Conservation (phyloP, 441 rosid species). For the Euphorbia neoarborescens region DNA sequence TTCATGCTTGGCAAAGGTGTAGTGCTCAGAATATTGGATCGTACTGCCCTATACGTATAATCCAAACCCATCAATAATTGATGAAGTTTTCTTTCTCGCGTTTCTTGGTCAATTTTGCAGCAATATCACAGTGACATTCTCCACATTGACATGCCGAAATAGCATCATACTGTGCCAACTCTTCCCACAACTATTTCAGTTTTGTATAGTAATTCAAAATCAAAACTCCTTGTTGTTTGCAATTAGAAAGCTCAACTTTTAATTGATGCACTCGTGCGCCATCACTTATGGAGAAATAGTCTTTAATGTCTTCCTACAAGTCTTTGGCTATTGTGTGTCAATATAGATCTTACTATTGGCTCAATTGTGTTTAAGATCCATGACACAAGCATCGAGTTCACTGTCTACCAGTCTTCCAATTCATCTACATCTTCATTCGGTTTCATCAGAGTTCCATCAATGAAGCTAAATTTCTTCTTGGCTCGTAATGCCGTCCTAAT, state of each 20-base stretch:
- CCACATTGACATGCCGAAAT: not conserved
- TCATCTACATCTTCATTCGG: not conserved
- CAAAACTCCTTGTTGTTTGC: not conserved
- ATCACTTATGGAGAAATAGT: not conserved
- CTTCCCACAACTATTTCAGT: not conserved
- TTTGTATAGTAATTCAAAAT: not conserved
- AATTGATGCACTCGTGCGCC: not conserved
- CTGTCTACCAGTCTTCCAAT: not conserved
- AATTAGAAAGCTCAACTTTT: not conserved
- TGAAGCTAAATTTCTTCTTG: not conserved
- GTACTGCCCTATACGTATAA: not conserved
- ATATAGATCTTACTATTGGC: not conserved
- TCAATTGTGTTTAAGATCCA: not conserved
- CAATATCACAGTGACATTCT: not conserved
- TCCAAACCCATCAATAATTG: not conserved
- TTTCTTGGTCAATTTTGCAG: not conserved
- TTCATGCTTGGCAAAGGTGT: not conserved
- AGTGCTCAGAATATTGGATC: not conserved
- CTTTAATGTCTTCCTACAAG: not conserved
- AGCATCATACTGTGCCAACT: not conserved
- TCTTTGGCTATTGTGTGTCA: not conserved
- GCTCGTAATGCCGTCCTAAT: not conserved
- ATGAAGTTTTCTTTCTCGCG: not conserved
- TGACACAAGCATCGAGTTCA: not conserved
- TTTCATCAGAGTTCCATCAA: not conserved